Evolutionary conservation across 2,329 filamentous ascomycete species (phyloP), one percentile per base, ranked within the genome.

Genomic region (Aspergillus japonicus): DNA sequence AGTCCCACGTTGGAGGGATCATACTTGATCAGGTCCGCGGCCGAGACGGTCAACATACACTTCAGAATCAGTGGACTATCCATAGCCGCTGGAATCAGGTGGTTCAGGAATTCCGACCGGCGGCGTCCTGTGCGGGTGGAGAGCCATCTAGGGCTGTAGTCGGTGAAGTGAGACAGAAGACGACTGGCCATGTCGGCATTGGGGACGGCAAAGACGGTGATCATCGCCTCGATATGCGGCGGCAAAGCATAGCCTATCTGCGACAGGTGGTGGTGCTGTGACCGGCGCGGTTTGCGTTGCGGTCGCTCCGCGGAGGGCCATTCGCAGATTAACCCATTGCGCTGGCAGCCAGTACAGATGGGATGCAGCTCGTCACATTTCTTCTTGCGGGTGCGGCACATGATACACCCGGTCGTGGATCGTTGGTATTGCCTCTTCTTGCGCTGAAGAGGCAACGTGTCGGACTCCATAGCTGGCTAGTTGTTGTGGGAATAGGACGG

Each of bases 381-480:
- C 50, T 60, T 60, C 50, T 60, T 60, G 42, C 58, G 58, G 2
- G 31, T 49, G 8, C 58, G 54, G 35, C 58, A 60, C 11, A 50
- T 54, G 6, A 57, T 21, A 23, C 58, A 60, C 10, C 58, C 58
- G 11, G 50, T 35, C 6, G 39, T 44, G 4, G 39, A 44, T 44
- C 39, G 39, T 16, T 44, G 16, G 6, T 2, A 19, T 19, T 16
- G 39, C 39, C 16, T 44, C 39, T 44, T 44, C 39, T 12, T 35
- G 11, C 39, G 39, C 39, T 16, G 39, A n/a, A n/a, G 16, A 44
- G 39, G 39, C 39, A 44, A 44, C 39, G 39, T 44, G 39, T 44
- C 16, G 39, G n/a, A 19, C 39, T 44, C 39, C 39, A 44, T 44
- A 8, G 16, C 39, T 35, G 33, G 33, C 5, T 35, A 6, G 11